These are phyloP conservation scores for Oryza coarctata DNA, from an alignment of 176 grass and related monocot genomes.

Conservation along the genomic window DNA sequence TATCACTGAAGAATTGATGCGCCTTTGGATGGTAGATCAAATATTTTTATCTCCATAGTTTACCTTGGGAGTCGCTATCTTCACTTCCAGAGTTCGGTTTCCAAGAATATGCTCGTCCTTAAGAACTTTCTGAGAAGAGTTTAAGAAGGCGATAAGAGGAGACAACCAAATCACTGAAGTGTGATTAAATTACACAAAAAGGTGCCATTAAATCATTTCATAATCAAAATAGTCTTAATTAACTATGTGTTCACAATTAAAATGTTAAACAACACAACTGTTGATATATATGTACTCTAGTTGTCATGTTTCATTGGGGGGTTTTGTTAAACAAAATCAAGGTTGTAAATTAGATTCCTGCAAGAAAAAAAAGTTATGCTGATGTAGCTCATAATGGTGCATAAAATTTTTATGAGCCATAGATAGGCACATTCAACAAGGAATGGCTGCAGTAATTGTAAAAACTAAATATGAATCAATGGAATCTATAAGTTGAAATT, in stretches of 20 bases:
- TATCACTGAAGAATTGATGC: conserved; percentile 1
- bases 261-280: neutral
- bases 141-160: neutral
- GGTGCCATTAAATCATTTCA: neutral
- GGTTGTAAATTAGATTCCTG: neutral
- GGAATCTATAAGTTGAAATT: neutral
- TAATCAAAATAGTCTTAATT: neutral
- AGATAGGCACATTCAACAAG: neutral
- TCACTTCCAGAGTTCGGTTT: conserved; percentile 80
- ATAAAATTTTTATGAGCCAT: neutral
- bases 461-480: neutral
- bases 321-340: neutral
- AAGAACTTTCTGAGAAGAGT: conserved; percentile 57
- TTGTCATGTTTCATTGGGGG: neutral
- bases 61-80: conserved; percentile 86
- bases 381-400: neutral
- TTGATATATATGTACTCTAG: neutral
- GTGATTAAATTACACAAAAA: neutral
- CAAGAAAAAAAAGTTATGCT: neutral
- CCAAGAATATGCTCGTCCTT: conserved; percentile 77
- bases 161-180: conserved; percentile 12
- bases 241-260: neutral
- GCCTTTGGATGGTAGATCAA: neutral
- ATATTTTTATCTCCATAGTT: conserved; percentile 3
- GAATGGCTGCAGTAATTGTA: neutral